Evolutionary conservation across 2,329 filamentous ascomycete species (phyloP), one percentile per base, ranked within the genome.

Genomic region (Fusarium sp.): DNA sequence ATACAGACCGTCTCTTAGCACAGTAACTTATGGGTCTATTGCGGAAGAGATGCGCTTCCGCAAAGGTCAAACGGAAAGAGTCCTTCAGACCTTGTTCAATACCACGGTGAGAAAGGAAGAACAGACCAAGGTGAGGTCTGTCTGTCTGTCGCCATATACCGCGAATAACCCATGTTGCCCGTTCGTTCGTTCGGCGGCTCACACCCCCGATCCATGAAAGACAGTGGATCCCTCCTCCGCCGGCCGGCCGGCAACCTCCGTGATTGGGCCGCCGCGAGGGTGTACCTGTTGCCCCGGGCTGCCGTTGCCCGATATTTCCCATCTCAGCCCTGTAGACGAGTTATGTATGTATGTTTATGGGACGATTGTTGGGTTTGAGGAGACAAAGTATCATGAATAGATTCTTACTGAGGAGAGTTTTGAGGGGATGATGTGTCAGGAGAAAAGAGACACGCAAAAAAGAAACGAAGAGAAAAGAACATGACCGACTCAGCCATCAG

Each of bases 191-290:
- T 25, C 25, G 27, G 42, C 42, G 42, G 42, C 42, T 46, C 42
- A 46, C 42, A 46, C 42, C 42, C 42, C 42, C 42, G 42, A 29
- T 29, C 27, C 27, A 29, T 29, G 27, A 29, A 29, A 1, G 4
- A 4, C 9, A 10, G 42, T 46, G 42, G 72, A 65, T 57, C 40
- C 64, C 42, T 56, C 40, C 61, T 38, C 67, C 58, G 65, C 61
- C 64, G 63, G 23, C 59, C 64, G 62, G 67, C 67, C 65, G 67
- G 69, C 40, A 72, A 44, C 62, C 62, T 62, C 72, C 70, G 72
- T 74, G 67, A 74, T 74, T 74, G 72, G 72, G 44, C 56, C 51
- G 69, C 58, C 9, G 9, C 3, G 27, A 10, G 10, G 33, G 34
- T 18, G 34, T 18, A 11, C 55, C 20, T 62, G 62, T 42, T 63